phyloP scores from a whole-genome alignment of 2,329 filamentous ascomycete genomes.

The Penicillium sp. region DNA sequence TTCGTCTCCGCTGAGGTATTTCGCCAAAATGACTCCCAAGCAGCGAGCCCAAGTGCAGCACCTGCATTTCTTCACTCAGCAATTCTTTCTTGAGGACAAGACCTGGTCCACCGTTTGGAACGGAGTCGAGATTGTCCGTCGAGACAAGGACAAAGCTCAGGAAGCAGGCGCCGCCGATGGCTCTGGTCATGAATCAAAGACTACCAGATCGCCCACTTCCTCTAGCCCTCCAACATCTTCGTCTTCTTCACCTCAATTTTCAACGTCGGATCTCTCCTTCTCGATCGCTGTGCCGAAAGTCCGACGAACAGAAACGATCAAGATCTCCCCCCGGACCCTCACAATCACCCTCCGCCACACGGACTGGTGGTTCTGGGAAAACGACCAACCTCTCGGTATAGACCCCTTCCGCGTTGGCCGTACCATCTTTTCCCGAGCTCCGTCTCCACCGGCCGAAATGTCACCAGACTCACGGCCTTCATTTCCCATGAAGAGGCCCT shows the following conservation, averaged over 20 bases:
- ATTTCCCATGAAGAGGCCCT: neutral
- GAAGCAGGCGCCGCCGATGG: neutral
- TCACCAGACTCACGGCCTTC: no score
- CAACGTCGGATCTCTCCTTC: no score
- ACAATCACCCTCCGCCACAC: neutral
- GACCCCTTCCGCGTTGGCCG: neutral
- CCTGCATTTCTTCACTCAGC: neutral
- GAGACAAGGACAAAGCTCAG: neutral
- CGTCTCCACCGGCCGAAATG: no score
- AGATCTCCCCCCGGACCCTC: neutral
- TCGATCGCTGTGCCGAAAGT: no score
- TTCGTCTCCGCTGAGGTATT: neutral
- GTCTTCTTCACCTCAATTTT: no score
- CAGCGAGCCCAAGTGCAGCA: neutral
- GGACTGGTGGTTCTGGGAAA: slow-evolving; percentile 1
- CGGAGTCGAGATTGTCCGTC: neutral
- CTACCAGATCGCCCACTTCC: no score
- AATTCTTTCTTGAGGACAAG: neutral
- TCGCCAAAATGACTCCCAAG: neutral
- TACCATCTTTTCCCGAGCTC: neutral
- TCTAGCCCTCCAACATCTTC: no score
- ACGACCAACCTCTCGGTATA: neutral
- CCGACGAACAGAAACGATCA: no score
- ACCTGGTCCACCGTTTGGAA: neutral
- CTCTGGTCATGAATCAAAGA: neutral